These are phyloP conservation scores for Hirschioporus abietinus DNA, from an alignment of 768 basidiomycete genomes.

Conservation along the genomic window DNA sequence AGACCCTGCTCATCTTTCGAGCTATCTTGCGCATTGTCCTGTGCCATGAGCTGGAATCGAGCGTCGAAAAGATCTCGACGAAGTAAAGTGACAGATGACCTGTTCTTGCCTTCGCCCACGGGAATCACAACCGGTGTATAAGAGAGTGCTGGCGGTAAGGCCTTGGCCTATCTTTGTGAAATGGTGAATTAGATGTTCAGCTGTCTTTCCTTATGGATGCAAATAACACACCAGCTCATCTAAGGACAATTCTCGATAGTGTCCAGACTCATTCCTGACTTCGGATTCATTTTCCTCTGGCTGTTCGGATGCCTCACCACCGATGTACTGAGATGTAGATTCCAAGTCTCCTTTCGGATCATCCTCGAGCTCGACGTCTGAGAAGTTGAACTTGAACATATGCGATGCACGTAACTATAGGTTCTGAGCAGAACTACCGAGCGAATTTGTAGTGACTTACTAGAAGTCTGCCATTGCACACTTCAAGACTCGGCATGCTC, in stretches of 20 bases:
- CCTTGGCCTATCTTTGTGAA: conserved; percentile 44
- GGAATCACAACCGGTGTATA: conserved; percentile 69
- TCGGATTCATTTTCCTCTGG: background rate
- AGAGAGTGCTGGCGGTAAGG: conserved; percentile 69
- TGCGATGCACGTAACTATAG: no score
- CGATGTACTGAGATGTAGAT: background rate
- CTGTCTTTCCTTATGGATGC: background rate
- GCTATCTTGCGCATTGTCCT: conserved; percentile 28
- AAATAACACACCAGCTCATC: conserved; percentile 3
- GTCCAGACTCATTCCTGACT: background rate
- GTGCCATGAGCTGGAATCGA: conserved; percentile 85
- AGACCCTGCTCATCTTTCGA: conserved; percentile 13
- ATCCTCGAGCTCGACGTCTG: background rate
- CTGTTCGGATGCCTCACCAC: background rate
- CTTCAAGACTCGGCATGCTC: no score
- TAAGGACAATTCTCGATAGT: background rate
- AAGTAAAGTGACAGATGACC: conserved; percentile 34
- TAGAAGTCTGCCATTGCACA: no score
- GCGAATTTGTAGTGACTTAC: no score
- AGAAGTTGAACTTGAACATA: conserved; percentile 6
- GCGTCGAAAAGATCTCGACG: conserved; percentile 93
- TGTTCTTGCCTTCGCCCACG: conserved; percentile 19
- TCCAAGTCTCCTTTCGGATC: background rate
- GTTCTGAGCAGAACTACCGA: no score
- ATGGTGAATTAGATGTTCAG: background rate